Evolutionary conservation across 495 filamentous ascomycete genomes (phyloP).

Genomic region (Haplographium delicatum): DNA sequence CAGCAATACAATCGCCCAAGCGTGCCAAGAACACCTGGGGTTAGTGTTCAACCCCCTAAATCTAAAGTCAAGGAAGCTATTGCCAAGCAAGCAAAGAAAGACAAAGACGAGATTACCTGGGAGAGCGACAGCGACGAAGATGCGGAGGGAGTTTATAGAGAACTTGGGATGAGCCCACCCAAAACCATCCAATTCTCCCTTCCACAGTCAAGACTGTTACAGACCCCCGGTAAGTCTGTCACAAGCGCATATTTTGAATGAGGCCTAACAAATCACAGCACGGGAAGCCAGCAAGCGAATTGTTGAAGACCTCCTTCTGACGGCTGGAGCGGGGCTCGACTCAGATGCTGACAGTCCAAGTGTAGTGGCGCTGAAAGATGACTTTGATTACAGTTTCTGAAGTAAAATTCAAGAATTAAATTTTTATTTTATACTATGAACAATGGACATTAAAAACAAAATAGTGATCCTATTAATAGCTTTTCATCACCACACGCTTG

Average conservation of each 20-base stretch:
- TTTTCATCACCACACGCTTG: no score
- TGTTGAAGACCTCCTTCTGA: slow-evolving; percentile 82
- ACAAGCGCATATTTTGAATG: neutral
- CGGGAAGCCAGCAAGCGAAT: slow-evolving; percentile 88
- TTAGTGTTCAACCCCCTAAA: slow-evolving; percentile 71
- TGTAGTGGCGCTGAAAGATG: slow-evolving; percentile 60
- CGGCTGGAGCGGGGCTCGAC: slow-evolving; percentile 66
- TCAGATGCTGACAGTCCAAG: slow-evolving; percentile 64
- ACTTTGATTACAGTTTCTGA: slow-evolving; percentile 68
- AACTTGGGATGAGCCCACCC: slow-evolving; percentile 73
- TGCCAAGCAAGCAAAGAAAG: slow-evolving; percentile 30
- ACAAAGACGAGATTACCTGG: slow-evolving; percentile 53
- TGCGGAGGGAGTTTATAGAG: slow-evolving; percentile 51
- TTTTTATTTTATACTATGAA: no score
- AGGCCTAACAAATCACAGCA: slow-evolving; percentile 41
- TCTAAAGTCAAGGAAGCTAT: slow-evolving; percentile 41
- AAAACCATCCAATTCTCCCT: slow-evolving; percentile 98
- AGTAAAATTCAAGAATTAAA: no score
- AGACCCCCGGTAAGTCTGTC: slow-evolving; percentile 72
- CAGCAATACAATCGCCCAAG: slow-evolving; percentile 23
- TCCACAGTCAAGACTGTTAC: slow-evolving; percentile 77
- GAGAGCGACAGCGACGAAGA: slow-evolving; percentile 56
- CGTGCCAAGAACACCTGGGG: slow-evolving; percentile 60
- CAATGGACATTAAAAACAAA: no score
- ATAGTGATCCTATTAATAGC: no score